phyloP scores from a whole-genome alignment of 2,329 filamentous ascomycete genomes.

The Macrophomina pseudophaseolina region DNA sequence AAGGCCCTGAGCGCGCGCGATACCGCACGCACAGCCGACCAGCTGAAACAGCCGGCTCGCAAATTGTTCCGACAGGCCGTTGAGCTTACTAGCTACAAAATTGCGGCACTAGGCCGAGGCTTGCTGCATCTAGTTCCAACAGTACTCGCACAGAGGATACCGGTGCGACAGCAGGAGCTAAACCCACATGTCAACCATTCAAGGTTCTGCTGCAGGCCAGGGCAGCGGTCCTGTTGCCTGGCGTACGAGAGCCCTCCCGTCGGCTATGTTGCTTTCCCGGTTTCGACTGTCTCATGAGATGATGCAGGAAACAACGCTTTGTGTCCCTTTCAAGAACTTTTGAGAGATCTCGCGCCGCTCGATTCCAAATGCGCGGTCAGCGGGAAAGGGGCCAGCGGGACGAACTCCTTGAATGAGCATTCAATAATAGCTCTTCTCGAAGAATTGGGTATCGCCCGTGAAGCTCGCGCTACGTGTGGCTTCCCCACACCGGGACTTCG shows the following conservation, averaged over 20 bases:
- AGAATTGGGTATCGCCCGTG: neutral
- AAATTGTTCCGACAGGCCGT: slow-evolving; percentile 24
- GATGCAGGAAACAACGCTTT: slow-evolving; percentile 25
- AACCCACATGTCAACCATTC: slow-evolving; percentile 26
- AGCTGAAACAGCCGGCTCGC: slow-evolving; percentile 26
- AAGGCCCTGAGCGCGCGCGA: neutral
- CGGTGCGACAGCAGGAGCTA: slow-evolving; percentile 22
- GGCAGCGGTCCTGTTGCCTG: slow-evolving; percentile 14
- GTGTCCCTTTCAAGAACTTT: neutral
- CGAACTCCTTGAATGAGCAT: neutral
- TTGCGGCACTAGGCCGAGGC: slow-evolving; percentile 17
- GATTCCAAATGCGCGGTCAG: slow-evolving; percentile 27
- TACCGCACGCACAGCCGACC: slow-evolving; percentile 3
- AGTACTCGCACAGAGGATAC: slow-evolving; percentile 25
- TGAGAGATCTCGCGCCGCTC: slow-evolving; percentile 13
- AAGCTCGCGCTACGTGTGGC: slow-evolving; percentile 7
- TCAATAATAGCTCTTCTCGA: slow-evolving; percentile 9
- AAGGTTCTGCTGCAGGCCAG: slow-evolving; percentile 21
- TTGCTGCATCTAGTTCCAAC: slow-evolving; percentile 25
- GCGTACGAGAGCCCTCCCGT: slow-evolving; percentile 24
- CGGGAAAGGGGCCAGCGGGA: neutral
- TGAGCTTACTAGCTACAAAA: slow-evolving; percentile 17
- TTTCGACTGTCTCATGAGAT: slow-evolving; percentile 27
- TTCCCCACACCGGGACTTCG: slow-evolving; percentile 17
- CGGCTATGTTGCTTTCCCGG: slow-evolving; percentile 24